Evolutionary conservation across 2,329 filamentous ascomycete species (phyloP), one percentile per base, ranked within the genome.

Genomic region (Alternaria postmessia): DNA sequence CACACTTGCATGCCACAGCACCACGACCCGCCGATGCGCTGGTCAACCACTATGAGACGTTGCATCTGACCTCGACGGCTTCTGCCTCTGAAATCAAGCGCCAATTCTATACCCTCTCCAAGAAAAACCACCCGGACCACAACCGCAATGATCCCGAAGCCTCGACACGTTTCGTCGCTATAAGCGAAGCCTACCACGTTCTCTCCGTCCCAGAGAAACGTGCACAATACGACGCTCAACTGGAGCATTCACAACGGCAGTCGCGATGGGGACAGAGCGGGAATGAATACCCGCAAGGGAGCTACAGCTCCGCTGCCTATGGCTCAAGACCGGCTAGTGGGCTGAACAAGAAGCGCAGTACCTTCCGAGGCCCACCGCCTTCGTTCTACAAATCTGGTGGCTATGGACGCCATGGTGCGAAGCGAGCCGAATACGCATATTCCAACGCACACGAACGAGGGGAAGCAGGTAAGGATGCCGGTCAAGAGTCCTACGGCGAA

Each of bases 21-120:
- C 60, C 63, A 53, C 73, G 54, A 62, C 75, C 73, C 72, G 74
- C 77, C 55, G 75, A 79, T 59, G 69, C 67, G 62, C 70, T 79
- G 28, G 74, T 78, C 68, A 93, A 89, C 63, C 91, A 96, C 81
- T 99, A 99, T 79, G 91, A 94, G 71, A 88, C 89, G 41, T 85
- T 99, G 52, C 86, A 89, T 42, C 79, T 99, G n/a, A 80, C 87
- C 0, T 83, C 85, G 42, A 86, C 86, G 65, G 94, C 94, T 41
- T 88, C 91, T 16, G 81, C 86, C 1, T 82, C 84, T 8, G 92
- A 97, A 54, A 94, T 98, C 63, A 98, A 98, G 80, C 94, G 91
- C 90, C 81, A 87, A 76, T 99, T 97, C 86, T 98, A 97, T 85
- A 81, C 86, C 62, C 91, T 98, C 77, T 97, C 93, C 74, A 96